These are phyloP conservation scores for Trichoderma harzianum DNA, from an alignment of 2,329 filamentous ascomycete genomes.

Conservation along the genomic window DNA sequence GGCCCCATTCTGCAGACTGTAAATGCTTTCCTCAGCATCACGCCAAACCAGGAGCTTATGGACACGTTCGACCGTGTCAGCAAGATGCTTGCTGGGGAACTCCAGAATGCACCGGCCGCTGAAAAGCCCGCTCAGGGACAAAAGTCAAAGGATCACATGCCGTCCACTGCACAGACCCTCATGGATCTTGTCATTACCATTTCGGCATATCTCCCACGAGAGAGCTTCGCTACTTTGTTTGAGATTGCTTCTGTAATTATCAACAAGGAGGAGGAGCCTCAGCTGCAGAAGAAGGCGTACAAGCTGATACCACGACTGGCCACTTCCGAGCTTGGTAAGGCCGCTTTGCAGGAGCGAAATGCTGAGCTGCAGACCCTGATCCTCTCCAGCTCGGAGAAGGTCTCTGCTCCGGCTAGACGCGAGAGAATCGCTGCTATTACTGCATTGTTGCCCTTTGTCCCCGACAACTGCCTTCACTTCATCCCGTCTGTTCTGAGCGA, in stretches of 20 bases:
- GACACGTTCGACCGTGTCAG: constrained; percentile 87
- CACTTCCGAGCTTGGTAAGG: constrained; percentile 71
- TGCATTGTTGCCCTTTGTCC: constrained; percentile 75
- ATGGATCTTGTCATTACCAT: constrained; percentile 98
- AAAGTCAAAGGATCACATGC: constrained; percentile 68
- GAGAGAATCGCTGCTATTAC: constrained; percentile 82
- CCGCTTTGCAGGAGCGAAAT: constrained; percentile 73
- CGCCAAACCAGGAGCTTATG: constrained; percentile 71
- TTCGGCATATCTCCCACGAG: constrained; percentile 83
- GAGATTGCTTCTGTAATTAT: constrained; percentile 81
- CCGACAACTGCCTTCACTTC: constrained; percentile 79
- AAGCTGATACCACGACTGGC: constrained; percentile 91
- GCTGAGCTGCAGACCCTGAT: constrained; percentile 79
- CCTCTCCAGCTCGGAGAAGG: constrained; percentile 75
- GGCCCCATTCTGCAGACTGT: constrained; percentile 91
- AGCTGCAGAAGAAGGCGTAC: constrained; percentile 98
- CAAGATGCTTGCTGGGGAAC: constrained; percentile 71
- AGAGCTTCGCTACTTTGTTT: constrained; percentile 82
- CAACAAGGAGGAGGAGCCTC: constrained; percentile 76
- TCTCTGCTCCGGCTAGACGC: constrained; percentile 78
- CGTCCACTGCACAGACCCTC: constrained; percentile 87
- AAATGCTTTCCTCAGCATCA: constrained; percentile 90
- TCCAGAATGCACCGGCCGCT: constrained; percentile 53
- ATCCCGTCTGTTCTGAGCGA: constrained; percentile 89
- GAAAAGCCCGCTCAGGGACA: constrained; percentile 61